Conservation (phyloP, 805 yeast species). For the Starmerella etchellsii region DNA sequence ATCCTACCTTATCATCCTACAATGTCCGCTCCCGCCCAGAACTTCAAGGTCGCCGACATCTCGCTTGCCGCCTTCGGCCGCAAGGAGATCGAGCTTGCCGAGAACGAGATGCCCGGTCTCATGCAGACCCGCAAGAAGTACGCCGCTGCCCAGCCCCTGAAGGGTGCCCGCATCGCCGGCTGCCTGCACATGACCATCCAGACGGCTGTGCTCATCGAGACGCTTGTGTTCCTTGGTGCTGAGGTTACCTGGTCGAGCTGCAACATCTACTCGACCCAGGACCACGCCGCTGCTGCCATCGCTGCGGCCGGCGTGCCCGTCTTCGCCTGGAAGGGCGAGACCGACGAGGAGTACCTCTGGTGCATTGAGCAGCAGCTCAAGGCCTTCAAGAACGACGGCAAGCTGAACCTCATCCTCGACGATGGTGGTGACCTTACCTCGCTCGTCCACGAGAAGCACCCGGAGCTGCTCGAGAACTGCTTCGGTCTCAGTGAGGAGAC, state of each 20-base stretch:
- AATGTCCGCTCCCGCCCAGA: conserved; percentile 55
- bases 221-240: conserved; percentile 94
- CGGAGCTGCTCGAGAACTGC: conserved; percentile 91
- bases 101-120: conserved; percentile 98
- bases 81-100: conserved; percentile 97
- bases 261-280: conserved; percentile 99
- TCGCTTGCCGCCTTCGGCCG: conserved; percentile 99
- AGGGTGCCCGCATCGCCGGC: conserved; percentile 98
- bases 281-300: conserved; percentile 99
- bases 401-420: conserved; percentile 92
- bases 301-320: conserved; percentile 99
- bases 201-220: conserved; percentile 97
- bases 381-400: conserved; percentile 90
- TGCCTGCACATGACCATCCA: conserved; percentile 99
- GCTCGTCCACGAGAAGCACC: conserved; percentile 93
- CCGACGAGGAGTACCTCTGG: conserved; percentile 99
- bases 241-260: conserved; percentile 99
- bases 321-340: conserved; percentile 99
- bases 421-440: conserved; percentile 99
- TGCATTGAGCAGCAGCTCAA: conserved; percentile 98
- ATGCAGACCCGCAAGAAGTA: conserved; percentile 93
- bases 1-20: background rate
- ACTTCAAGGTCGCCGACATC: conserved; percentile 94
- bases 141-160: conserved; percentile 84
- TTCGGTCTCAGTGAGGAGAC: conserved; percentile 97